These are phyloP conservation scores for Rhizopogon rudus DNA, from an alignment of 768 basidiomycete species.

Conservation along the genomic window DNA sequence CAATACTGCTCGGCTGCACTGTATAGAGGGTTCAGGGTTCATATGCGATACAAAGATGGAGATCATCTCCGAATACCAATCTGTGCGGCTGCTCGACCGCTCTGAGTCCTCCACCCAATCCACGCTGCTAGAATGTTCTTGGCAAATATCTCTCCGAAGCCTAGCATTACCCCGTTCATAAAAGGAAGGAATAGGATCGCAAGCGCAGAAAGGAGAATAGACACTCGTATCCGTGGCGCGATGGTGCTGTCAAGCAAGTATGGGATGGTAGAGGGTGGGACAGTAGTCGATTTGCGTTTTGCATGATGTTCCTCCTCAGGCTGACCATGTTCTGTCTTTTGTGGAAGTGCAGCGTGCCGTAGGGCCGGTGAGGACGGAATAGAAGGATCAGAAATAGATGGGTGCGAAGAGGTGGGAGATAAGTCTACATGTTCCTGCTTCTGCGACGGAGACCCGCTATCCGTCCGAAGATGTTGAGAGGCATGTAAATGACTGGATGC, in stretches of 20 bases:
- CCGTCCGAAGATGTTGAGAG: slow-evolving; percentile 5
- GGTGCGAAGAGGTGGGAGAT: slow-evolving; percentile 58
- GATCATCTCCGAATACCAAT: slow-evolving; percentile 22
- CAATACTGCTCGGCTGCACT: too few species aligned
- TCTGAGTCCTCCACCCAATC: slow-evolving; percentile 37
- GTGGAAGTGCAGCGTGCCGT: slow-evolving; percentile 17
- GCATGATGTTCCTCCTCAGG: slow-evolving; percentile 17
- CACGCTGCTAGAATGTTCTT: slow-evolving; percentile 65
- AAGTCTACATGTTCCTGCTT: slow-evolving; percentile 74
- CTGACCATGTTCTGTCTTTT: slow-evolving; percentile 5
- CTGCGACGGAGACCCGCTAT: slow-evolving; percentile 34
- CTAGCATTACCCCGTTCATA: slow-evolving; percentile 92
- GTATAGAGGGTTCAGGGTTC: too few species aligned
- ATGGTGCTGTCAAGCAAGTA: slow-evolving; percentile 68
- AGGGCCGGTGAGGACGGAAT: slow-evolving; percentile 42
- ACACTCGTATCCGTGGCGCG: slow-evolving; percentile 39
- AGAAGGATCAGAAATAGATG: slow-evolving; percentile 66
- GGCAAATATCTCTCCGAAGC: slow-evolving; percentile 93
- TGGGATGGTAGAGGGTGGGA: slow-evolving; percentile 46
- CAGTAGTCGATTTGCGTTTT: slow-evolving; percentile 21
- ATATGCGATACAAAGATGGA: too few species aligned
- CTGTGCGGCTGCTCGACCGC: slow-evolving; percentile 15
- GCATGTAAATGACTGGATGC: slow-evolving; percentile 8
- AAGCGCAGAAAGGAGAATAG: slow-evolving; percentile 63
- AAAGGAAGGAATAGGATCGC: slow-evolving; percentile 83